Percentiles rank a stretch among this genome's conserved stretches.
Conservation (phyloP, 352 stramenopile genomes). For the Halophytophthora batemanensis region DNA sequence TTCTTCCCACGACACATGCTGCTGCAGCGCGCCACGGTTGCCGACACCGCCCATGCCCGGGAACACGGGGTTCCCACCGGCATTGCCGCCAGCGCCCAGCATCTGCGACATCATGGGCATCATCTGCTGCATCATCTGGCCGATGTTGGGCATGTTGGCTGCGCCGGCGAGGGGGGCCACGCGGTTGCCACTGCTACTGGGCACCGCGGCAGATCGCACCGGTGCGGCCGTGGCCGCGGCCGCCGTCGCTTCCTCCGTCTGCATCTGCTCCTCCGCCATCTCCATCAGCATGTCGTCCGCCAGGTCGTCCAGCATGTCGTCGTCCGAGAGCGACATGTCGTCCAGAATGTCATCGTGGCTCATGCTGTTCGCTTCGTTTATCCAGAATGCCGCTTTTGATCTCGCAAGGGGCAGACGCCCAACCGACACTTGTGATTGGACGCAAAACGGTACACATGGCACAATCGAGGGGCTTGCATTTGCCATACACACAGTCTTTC, state of each 20-base stretch:
- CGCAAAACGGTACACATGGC: no score
- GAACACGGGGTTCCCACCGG: slow-evolving; percentile 25
- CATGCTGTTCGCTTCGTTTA: slow-evolving; percentile 26
- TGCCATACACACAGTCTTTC: background rate
- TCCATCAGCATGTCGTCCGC: slow-evolving; percentile 82
- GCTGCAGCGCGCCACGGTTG: slow-evolving; percentile 28
- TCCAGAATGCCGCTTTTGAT: background rate
- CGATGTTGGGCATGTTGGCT: slow-evolving; percentile 51
- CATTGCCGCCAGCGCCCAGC: slow-evolving; percentile 36
- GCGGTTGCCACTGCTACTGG: background rate
- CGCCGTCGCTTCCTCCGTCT: slow-evolving; percentile 6
- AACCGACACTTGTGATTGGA: no score
- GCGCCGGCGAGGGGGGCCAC: slow-evolving; percentile 2
- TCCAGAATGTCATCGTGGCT: slow-evolving; percentile 77
- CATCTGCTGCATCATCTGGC: slow-evolving; percentile 86
- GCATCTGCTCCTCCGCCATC: slow-evolving; percentile 33
- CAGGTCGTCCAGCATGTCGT: slow-evolving; percentile 79
- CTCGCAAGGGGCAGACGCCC: no score
- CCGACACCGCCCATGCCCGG: slow-evolving; percentile 6
- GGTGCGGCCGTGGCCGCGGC: slow-evolving; percentile 22
- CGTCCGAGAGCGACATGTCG: slow-evolving; percentile 82
- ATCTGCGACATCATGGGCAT: slow-evolving; percentile 88
- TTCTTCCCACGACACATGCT: slow-evolving; percentile 59
- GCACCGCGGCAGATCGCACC: background rate
- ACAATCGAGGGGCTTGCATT: background rate